These are phyloP conservation scores for Neolentinus lepideus DNA, from an alignment of 1,284 basidiomycete genomes.

Conservation along the genomic window DNA sequence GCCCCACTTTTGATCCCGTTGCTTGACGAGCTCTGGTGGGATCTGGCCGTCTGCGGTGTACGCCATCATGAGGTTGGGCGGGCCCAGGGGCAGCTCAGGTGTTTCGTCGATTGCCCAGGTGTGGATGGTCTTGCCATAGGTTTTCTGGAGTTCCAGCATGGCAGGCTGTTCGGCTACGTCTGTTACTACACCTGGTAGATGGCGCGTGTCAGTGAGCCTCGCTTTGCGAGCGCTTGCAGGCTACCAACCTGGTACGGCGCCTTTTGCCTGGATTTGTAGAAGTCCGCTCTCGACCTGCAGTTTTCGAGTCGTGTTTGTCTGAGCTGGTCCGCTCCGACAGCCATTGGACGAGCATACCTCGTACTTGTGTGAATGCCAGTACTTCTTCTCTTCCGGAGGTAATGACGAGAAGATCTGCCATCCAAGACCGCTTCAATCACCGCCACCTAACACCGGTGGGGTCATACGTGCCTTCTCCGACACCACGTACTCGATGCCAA, in stretches of 20 bases:
- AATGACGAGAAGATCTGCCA: conserved; percentile 30
- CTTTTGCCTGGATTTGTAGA: conserved; percentile 31
- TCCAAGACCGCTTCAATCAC: neutral
- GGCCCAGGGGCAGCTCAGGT: conserved; percentile 42
- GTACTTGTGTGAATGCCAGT: conserved; percentile 39
- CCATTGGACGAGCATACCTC: too few species aligned
- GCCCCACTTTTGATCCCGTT: conserved; percentile 28
- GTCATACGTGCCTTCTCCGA: conserved; percentile 28
- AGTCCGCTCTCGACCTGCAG: conserved; percentile 38
- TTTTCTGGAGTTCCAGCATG: conserved; percentile 40
- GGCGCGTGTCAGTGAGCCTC: neutral
- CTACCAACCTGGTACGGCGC: conserved; percentile 28
- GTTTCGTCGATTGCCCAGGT: conserved; percentile 37
- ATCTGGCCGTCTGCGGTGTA: conserved; percentile 32
- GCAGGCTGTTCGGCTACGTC: conserved; percentile 35
- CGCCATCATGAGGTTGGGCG: conserved; percentile 39
- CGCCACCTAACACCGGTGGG: neutral
- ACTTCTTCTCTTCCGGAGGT: conserved; percentile 37
- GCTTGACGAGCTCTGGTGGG: conserved; percentile 22
- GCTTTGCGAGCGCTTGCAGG: neutral
- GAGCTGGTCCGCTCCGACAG: too few species aligned
- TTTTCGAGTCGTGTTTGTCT: too few species aligned
- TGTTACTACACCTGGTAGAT: conserved; percentile 21
- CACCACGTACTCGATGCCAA: conserved; percentile 48
- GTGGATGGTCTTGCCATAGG: conserved; percentile 47